Evolutionary conservation across 179 eudicot species (phyloP).

Genomic region (Patellifolia procumbens): DNA sequence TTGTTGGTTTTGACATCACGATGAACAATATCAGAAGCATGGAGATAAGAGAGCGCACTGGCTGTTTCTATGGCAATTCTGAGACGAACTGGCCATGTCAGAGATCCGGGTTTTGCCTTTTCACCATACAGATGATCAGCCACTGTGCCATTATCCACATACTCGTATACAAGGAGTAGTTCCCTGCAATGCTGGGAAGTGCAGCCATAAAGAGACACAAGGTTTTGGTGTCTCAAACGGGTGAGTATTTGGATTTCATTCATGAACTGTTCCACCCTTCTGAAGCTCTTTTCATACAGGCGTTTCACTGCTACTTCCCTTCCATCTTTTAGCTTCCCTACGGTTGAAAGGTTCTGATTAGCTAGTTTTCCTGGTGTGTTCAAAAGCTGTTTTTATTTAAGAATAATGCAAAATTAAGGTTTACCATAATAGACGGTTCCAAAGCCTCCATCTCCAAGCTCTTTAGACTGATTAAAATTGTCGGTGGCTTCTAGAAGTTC

Average conservation of each 20-base stretch:
- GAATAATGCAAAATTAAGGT: background rate
- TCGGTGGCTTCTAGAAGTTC: slow-evolving; percentile 84
- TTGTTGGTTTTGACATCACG: slow-evolving; percentile 82
- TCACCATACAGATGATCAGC: slow-evolving; percentile 73
- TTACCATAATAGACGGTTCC: slow-evolving; percentile 87
- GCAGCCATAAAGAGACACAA: slow-evolving; percentile 81
- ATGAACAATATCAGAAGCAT: slow-evolving; percentile 65
- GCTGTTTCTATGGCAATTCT: slow-evolving; percentile 78
- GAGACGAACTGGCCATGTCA: slow-evolving; percentile 66
- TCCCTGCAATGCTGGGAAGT: slow-evolving; percentile 60
- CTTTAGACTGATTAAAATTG: slow-evolving; percentile 55
- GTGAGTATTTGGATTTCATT: slow-evolving; percentile 73
- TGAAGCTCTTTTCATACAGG: slow-evolving; percentile 67
- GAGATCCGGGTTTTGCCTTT: slow-evolving; percentile 33
- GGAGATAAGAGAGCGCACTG: slow-evolving; percentile 66
- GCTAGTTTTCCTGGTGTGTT: background rate
- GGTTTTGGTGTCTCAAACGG: slow-evolving; percentile 56
- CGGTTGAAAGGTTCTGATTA: background rate
- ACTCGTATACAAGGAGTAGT: slow-evolving; percentile 81
- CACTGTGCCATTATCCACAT: slow-evolving; percentile 70
- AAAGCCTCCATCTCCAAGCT: slow-evolving; percentile 90
- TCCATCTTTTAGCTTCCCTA: slow-evolving; percentile 74
- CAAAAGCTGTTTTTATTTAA: background rate
- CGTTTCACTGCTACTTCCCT: slow-evolving; percentile 89
- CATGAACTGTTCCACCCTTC: slow-evolving; percentile 65